A percentile compares a stretch with the other conserved stretches of the same genome.
phyloP scores from a whole-genome alignment of 768 basidiomycete genomes.

The Tricholoma terreum region DNA sequence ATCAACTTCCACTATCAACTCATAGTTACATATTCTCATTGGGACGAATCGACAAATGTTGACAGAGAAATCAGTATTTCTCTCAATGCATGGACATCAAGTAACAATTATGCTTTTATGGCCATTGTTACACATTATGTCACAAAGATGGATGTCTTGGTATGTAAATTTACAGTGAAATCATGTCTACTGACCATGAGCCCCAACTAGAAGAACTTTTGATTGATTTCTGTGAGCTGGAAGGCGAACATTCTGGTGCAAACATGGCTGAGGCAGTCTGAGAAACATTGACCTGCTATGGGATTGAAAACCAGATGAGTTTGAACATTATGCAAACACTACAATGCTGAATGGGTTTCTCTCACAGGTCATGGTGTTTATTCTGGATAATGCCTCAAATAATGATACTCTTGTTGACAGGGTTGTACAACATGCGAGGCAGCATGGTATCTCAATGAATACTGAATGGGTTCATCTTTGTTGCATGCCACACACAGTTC shows the following conservation, averaged over 20 bases:
- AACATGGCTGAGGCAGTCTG: too few relatives aligned
- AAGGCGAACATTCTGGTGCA: slow-evolving; percentile 24
- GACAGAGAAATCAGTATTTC: slow-evolving; percentile 13
- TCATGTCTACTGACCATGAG: too few relatives aligned
- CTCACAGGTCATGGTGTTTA: not conserved
- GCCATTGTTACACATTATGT: slow-evolving; percentile 23
- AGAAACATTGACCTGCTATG: too few relatives aligned
- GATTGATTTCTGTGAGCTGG: slow-evolving; percentile 26
- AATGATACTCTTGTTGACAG: too few relatives aligned
- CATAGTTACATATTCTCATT: too few relatives aligned
- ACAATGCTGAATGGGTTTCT: not conserved
- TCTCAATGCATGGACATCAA: slow-evolving; percentile 27
- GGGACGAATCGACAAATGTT: too few relatives aligned
- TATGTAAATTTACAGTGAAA: too few relatives aligned
- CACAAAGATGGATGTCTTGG: slow-evolving; percentile 18
- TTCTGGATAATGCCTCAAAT: slow-evolving; percentile 3
- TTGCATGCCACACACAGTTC: too few relatives aligned
- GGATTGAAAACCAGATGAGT: slow-evolving; percentile 6
- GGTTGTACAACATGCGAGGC: not conserved
- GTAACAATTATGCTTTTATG: slow-evolving; percentile 20
- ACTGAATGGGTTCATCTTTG: not conserved
- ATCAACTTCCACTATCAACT: too few relatives aligned
- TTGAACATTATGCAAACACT: not conserved
- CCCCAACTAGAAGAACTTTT: slow-evolving; percentile 26
- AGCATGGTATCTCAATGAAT: not conserved